Evolutionary conservation across 192 early-diverging fungal species (phyloP), one percentile per base, ranked within the genome.

Genomic region (Pilobolus umbonatus): DNA sequence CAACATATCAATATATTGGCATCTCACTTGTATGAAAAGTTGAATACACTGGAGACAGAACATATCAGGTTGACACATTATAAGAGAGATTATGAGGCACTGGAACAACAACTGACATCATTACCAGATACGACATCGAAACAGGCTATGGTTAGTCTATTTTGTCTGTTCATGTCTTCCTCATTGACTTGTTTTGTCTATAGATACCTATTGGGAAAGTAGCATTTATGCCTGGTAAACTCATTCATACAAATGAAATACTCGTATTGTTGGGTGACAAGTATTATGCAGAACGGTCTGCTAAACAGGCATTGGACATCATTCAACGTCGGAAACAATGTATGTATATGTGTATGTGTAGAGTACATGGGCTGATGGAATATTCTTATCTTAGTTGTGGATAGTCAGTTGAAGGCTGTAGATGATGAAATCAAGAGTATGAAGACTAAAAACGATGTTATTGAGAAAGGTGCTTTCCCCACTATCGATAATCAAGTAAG

Each of bases 191-290:
- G 1, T 22, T 58, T 21, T 57, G 40, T 31, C 21, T 19, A 31
- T 68, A 84, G 84, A 79, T 97, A 1, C 94, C 91, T 0, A 67
- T 94, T 15, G 91, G 92, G 0, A 86, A 83, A n/a, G 43, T 91
- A 25, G 94, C 94, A 0, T 97, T 95, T 68, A 87, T 92, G 75
- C 86, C 86, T 1, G 94, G 92, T 25, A 77, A 86, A 35, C 43
- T 98, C 2, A 73, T 94, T 25, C 88, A 95, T 64, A 98, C 95
- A n/a, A 98, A 98, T 61, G 92, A 94, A 64, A 80, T 98, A 11
- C 64, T 86, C 24, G 90, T 92, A 0, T 68, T 89, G 32, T 69
- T 98, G 32, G 95, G 95, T n/a, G 93, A 92, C 47, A 92, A 94
- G 75, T 95, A 87, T 84, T 98, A 95, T 63, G 88, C 78, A 5